Conservation (phyloP, 208 protist genomes). For the Leptomonas seymouri region DNA sequence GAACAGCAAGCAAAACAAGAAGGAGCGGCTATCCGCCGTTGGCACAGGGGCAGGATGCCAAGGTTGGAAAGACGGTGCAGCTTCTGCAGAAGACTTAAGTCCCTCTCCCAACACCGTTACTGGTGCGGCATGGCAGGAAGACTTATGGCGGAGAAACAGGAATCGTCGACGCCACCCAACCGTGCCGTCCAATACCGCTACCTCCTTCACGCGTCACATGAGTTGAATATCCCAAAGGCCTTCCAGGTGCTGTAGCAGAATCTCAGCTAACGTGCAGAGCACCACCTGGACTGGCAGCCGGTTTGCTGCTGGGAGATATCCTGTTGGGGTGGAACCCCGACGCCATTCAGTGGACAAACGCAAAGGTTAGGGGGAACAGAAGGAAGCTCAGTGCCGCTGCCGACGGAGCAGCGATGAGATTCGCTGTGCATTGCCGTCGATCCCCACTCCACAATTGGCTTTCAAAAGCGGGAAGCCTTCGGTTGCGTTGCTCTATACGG, state of each 20-base stretch:
- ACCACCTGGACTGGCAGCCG: slow-evolving; percentile 41
- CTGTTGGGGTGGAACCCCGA: slow-evolving; percentile 48
- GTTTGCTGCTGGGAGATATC: slow-evolving; percentile 43
- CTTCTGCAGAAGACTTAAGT: slow-evolving; percentile 26
- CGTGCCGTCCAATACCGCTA: slow-evolving; percentile 46
- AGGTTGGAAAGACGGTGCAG: slow-evolving; percentile 44
- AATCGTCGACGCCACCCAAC: slow-evolving; percentile 16
- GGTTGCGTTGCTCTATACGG: slow-evolving; percentile 48
- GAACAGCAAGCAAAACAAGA: not conserved
- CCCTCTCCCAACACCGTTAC: slow-evolving; percentile 12
- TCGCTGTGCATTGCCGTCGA: slow-evolving; percentile 31
- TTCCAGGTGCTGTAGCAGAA: slow-evolving; percentile 44
- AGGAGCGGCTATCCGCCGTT: slow-evolving; percentile 31
- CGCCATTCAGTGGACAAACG: slow-evolving; percentile 15
- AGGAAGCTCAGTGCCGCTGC: not conserved
- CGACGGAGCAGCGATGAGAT: slow-evolving; percentile 30
- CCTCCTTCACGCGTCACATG: slow-evolving; percentile 42
- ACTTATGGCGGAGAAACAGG: not conserved
- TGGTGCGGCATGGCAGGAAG: not conserved
- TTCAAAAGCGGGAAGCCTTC: slow-evolving; percentile 53
- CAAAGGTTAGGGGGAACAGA: not conserved
- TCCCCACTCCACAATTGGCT: slow-evolving; percentile 20
- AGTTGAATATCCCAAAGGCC: slow-evolving; percentile 60
- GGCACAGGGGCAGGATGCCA: slow-evolving; percentile 39
- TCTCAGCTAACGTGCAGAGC: slow-evolving; percentile 35